A percentile compares a stretch with the other conserved stretches of the same genome.
These are phyloP conservation scores for Pinus tabuliformis DNA, from an alignment of 75 land plant genomes.

Conservation along the genomic window DNA sequence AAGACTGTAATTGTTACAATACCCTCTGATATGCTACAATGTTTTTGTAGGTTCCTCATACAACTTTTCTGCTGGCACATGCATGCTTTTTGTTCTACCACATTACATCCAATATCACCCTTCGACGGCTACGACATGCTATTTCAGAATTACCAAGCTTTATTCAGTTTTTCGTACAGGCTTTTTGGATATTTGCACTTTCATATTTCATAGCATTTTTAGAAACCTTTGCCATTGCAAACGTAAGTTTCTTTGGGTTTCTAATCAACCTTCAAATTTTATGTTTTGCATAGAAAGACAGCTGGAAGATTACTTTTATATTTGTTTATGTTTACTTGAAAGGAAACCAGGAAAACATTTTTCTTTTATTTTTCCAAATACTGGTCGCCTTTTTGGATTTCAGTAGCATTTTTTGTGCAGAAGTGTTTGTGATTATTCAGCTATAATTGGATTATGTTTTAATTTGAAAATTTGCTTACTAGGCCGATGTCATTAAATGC, in stretches of 20 bases:
- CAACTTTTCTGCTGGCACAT: slow-evolving; percentile 90
- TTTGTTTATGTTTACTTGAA: neutral
- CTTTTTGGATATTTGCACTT: slow-evolving; percentile 70
- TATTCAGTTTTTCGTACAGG: slow-evolving; percentile 47
- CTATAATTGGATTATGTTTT: neutral
- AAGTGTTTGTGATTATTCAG: neutral
- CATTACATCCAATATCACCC: slow-evolving; percentile 72
- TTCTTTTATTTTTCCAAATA: neutral
- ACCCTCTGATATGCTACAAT: neutral
- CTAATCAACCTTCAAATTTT: neutral
- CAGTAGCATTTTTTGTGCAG: neutral
- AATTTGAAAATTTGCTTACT: neutral
- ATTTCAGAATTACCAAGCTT: slow-evolving; percentile 40
- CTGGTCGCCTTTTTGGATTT: neutral
- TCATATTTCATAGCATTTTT: slow-evolving; percentile 82
- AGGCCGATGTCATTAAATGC: too few species aligned
- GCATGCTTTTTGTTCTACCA: slow-evolving; percentile 90
- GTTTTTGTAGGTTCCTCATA: slow-evolving; percentile 73
- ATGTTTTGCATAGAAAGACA: neutral
- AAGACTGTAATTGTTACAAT: neutral
- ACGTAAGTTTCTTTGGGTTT: slow-evolving; percentile 44
- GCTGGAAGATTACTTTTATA: neutral
- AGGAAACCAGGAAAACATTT: neutral
- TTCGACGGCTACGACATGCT: slow-evolving; percentile 69
- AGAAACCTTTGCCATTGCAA: slow-evolving; percentile 89